A percentile compares a stretch with the other conserved stretches of the same genome.
These are phyloP conservation scores for Colletotrichum lini DNA, from an alignment of 2,329 filamentous ascomycete species.

Conservation along the genomic window DNA sequence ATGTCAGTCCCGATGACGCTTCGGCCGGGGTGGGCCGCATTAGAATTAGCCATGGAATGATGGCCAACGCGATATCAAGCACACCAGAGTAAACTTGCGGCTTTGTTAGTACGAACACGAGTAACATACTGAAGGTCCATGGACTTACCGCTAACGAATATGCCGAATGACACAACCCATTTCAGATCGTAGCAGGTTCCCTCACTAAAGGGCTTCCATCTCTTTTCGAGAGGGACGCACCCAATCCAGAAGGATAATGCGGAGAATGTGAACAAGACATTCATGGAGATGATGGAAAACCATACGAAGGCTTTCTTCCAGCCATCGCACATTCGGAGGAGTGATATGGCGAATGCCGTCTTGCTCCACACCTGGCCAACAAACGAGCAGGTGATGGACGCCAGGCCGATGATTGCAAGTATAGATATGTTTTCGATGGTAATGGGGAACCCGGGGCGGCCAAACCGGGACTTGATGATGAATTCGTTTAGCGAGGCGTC, in stretches of 20 bases:
- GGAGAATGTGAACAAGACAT: constrained; percentile 43
- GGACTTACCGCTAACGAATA: constrained; percentile 36
- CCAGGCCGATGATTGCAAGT: constrained; percentile 41
- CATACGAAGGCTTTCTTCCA: constrained; percentile 49
- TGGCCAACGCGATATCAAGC: constrained; percentile 55
- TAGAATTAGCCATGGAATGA: constrained; percentile 55
- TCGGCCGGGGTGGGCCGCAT: constrained; percentile 47
- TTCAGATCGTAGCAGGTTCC: constrained; percentile 36
- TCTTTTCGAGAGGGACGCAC: constrained; percentile 43
- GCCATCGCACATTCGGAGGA: constrained; percentile 50
- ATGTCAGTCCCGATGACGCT: constrained; percentile 30
- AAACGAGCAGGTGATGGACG: constrained; percentile 49
- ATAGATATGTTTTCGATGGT: constrained; percentile 16
- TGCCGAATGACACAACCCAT: constrained; percentile 37
- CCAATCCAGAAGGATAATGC: constrained; percentile 46
- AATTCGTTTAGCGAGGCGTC: constrained; percentile 39
- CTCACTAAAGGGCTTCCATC: constrained; percentile 40
- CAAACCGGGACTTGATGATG: constrained; percentile 39
- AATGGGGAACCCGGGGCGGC: constrained; percentile 30
- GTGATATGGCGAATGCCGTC: constrained; percentile 55
- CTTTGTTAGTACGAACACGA: not conserved
- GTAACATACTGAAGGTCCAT: not conserved
- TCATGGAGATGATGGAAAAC: constrained; percentile 51
- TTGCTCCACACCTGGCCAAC: constrained; percentile 55
- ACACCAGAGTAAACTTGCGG: constrained; percentile 46